A percentile compares a stretch with the other conserved stretches of the same genome.
phyloP scores from a whole-genome alignment of 2,329 filamentous ascomycete genomes.

The Colletotrichum brevisporum region DNA sequence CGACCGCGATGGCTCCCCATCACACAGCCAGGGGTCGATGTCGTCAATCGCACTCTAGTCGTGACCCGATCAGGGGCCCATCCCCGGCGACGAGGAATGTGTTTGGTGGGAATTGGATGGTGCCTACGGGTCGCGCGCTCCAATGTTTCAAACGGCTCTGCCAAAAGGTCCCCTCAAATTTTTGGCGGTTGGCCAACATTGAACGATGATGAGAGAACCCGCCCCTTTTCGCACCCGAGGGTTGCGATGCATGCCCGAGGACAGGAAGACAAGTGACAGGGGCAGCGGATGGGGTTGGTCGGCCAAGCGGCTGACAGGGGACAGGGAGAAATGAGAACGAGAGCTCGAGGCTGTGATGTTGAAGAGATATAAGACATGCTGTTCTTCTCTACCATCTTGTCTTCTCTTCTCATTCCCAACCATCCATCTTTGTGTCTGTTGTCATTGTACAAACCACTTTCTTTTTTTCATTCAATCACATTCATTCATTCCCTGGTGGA shows the following conservation, averaged over 20 bases:
- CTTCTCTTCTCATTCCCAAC: constrained; percentile 22
- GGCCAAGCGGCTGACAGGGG: background rate
- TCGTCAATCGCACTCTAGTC: constrained; percentile 33
- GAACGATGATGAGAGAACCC: background rate
- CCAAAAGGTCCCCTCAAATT: background rate
- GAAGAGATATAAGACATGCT: constrained; percentile 31
- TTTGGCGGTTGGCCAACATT: background rate
- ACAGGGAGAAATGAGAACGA: background rate
- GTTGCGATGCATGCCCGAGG: constrained; percentile 19
- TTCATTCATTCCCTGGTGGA: constrained; percentile 39
- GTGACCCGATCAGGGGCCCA: constrained; percentile 20
- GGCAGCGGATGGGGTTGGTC: constrained; percentile 6
- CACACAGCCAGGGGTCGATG: constrained; percentile 21
- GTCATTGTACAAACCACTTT: constrained; percentile 38
- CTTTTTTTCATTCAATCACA: constrained; percentile 31
- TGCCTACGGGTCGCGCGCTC: background rate
- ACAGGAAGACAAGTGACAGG: background rate
- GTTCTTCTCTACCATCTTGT: background rate
- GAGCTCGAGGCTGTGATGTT: background rate
- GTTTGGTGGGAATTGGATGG: constrained; percentile 16
- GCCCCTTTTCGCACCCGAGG: constrained; percentile 24
- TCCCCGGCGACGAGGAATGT: constrained; percentile 13
- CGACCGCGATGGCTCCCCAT: constrained; percentile 3
- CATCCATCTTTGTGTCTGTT: constrained; percentile 37
- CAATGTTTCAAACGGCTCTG: background rate